Base-by-base conservation (phyloP, 352 stramenopile genomes). In the Phytophthora constricta region DNA sequence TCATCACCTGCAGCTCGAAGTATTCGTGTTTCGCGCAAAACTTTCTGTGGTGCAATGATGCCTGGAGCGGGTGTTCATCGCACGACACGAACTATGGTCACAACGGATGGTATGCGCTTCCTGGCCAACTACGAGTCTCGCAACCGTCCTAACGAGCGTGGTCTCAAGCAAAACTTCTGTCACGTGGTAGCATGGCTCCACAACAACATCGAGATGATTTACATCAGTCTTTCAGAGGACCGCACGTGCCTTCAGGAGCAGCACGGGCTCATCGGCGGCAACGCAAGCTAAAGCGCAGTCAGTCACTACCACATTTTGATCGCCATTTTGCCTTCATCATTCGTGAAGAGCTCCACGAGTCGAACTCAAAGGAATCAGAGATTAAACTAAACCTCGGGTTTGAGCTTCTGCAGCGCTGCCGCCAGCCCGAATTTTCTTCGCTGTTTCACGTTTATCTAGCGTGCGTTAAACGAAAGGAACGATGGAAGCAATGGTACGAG, bases 301-400 rank as follows among this genome's bases (percentile, higher is more conserved):
- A 88, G 47, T 91, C 82, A 1, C 57, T 91, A 28, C 82, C 82
- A 1, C 68, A 87, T 17, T 91, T 91, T 39, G 79, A 91, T 27
- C 65, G 62, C 0, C 77, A 91, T n/a, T 91, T 89, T 22, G 64
- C 72, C 7, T 43, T 62, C 39, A 89, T 89, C 71, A 82, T 91
- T 17, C 65, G 72, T 0, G 72, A 76, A 9, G 82, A 89, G 46
- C 74, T 91, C 1, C 68, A 74, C 14, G 76, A 83, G n/a, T 91
- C 82, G 5, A 90, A 82, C 58, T 71, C 76, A 2, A 87, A 84
- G 48, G 79, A 90, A 39, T 75, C 68, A 4, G 80, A 80, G 7
- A 89, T 65, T 50, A 87, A 89, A 26, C 56, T 89, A 1, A 81
- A 84, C 20, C 60, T 91, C 2, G 79, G 75, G 0, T 87, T 87